phyloP scores from a whole-genome alignment of 2,329 filamentous ascomycete species.

The Fonsecaea erecta region DNA sequence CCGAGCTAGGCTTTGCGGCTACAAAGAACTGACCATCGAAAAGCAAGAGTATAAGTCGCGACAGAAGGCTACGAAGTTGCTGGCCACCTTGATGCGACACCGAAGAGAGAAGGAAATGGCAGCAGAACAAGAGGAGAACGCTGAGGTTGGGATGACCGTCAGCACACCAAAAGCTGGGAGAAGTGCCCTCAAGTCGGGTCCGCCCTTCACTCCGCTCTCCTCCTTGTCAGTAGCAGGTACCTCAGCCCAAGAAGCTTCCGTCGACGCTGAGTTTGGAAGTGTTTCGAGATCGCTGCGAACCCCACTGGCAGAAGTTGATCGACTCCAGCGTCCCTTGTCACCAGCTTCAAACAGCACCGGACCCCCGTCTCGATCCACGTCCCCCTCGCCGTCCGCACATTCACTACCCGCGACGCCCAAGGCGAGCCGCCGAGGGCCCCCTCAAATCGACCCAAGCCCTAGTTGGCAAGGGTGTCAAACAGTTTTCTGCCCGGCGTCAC shows the following conservation, averaged over 20 bases:
- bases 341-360: constrained; percentile 41
- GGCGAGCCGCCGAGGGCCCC: constrained; percentile 40
- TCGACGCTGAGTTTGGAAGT: constrained; percentile 14
- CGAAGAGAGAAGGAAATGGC: constrained; percentile 35
- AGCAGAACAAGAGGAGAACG: neutral
- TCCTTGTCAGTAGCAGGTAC: neutral
- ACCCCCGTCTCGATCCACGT: constrained; percentile 46
- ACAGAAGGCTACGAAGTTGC: constrained; percentile 32
- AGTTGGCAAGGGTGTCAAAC: constrained; percentile 55
- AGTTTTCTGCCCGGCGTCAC: constrained; percentile 53
- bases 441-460: constrained; percentile 32
- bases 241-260: constrained; percentile 4
- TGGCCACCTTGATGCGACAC: constrained; percentile 34
- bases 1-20: constrained; percentile 62
- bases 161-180: constrained; percentile 10
- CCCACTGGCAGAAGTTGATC: constrained; percentile 34
- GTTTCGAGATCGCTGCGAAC: constrained; percentile 18
- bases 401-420: constrained; percentile 48
- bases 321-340: constrained; percentile 34
- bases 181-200: neutral
- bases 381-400: constrained; percentile 46
- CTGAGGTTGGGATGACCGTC: neutral
- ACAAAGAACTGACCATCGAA: constrained; percentile 59
- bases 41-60: constrained; percentile 46
- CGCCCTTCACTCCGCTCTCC: neutral